Base-by-base conservation (phyloP, 768 basidiomycete genomes). In the Pseudohyphozyma bogoriensis region DNA sequence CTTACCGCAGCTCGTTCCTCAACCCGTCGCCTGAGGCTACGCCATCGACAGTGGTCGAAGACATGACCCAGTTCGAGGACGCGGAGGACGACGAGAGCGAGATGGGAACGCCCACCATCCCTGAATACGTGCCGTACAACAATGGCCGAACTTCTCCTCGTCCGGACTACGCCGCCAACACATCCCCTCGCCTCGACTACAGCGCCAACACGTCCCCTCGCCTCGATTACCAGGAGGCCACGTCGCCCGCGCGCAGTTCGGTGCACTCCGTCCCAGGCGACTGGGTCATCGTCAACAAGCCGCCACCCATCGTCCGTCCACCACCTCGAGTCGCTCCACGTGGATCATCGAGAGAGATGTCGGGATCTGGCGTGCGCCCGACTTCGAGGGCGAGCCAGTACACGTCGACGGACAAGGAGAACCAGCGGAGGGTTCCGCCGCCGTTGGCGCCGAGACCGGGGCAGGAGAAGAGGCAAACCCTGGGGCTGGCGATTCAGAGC, bases 1-100 rank as follows among this genome's bases (percentile, higher is more conserved):
- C 59, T 2, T 44, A 56, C 39, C 36, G 50, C 20, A 33, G 62
- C 26, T 59, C 57, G 22, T 60, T 58, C 44, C 59, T 65, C 52
- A 42, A 52, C 10, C 8, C 49, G 8, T n/a, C 6, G n/a, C 50
- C 35, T 13, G 10, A 6, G 22, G 26, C 35, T 12, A 31, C 26
- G 28, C 42, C 31, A 2, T 37, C 16, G 39, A 32, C 37, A 26
- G 51, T 37, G 4, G 59, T 36, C 3, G 58, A 42, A 28, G 65
- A 59, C 33, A 36, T 39, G 35, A 44, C 33, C 10, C 65, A 68
- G 18, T 71, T 71, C 51, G 70, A 69, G 29, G 70, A 71, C 56
- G 70, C 70, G 16, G 68, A 69, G 29, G 70, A 71, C 40, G 70
- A 71, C 53, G 61, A 63, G 45, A 53, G 51, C 51, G 68, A 61